A percentile compares a stretch with the other conserved stretches of the same genome.
phyloP scores from a whole-genome alignment of 179 eudicot species.

The Silene coronaria region DNA sequence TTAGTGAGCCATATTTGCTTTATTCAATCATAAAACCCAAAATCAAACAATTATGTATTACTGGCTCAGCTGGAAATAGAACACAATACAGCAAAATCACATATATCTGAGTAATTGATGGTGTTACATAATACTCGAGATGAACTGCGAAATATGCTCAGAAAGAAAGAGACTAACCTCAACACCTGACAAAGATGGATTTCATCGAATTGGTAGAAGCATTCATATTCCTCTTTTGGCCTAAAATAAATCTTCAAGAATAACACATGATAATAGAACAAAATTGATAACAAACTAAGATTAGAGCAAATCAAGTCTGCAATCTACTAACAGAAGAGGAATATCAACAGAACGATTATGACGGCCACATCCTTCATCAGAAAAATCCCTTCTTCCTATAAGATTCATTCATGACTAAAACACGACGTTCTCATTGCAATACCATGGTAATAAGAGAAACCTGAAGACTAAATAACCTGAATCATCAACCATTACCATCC shows the following conservation, averaged over 20 bases:
- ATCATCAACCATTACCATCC: not conserved
- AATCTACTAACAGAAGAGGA: not conserved
- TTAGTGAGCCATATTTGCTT: no score
- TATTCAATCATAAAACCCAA: no score
- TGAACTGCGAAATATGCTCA: slow-evolving; percentile 5
- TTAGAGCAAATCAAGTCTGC: not conserved
- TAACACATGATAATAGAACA: not conserved
- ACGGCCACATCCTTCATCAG: not conserved
- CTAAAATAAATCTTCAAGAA: not conserved
- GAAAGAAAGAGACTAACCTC: slow-evolving; percentile 1
- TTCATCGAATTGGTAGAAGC: not conserved
- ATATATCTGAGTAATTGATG: not conserved
- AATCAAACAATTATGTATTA: no score
- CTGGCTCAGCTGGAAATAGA: no score
- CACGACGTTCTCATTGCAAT: not conserved
- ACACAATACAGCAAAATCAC: not conserved
- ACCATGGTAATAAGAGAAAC: not conserved
- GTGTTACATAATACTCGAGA: not conserved
- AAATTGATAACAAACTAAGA: not conserved
- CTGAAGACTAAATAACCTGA: not conserved
- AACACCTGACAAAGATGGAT: not conserved
- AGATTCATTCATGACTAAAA: slow-evolving; percentile 1
- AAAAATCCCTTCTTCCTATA: not conserved
- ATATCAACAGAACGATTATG: not conserved
- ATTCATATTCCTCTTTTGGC: not conserved